Evolutionary conservation across 441 rosid species (phyloP).

Genomic region (Erodium trifolium): DNA sequence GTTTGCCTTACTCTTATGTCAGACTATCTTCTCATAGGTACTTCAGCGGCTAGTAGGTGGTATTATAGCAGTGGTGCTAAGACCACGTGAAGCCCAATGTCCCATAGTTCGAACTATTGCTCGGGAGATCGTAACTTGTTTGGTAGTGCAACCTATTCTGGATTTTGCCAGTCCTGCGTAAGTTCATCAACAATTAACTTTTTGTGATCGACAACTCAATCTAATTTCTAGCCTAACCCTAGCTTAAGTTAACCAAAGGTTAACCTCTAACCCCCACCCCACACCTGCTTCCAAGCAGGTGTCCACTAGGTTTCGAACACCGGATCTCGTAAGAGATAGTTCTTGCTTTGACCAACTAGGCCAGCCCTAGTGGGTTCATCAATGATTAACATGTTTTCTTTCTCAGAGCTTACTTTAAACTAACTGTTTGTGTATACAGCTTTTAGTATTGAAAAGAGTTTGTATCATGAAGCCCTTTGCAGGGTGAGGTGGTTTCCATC

Average conservation of each 20-base stretch:
- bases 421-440: no score
- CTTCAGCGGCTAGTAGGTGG: conserved; percentile 79
- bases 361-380: no score
- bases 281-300: no score
- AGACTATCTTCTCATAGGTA: conserved; percentile 37
- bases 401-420: no score
- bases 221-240: no score
- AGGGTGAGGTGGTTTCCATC: background rate
- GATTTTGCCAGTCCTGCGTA: conserved; percentile 81
- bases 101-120: conserved; percentile 86
- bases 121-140: conserved; percentile 89
- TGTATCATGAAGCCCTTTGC: background rate
- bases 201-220: no score
- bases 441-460: background rate
- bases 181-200: conserved; percentile 24
- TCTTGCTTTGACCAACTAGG: no score
- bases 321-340: no score
- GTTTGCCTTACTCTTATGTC: conserved; percentile 17
- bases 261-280: no score
- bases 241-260: no score
- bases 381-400: no score
- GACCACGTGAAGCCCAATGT: conserved; percentile 85
- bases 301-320: no score
- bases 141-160: conserved; percentile 85
- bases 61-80: conserved; percentile 66